phyloP scores from a whole-genome alignment of 2,329 filamentous ascomycete genomes.

The Allantophomopsis cytisporea region DNA sequence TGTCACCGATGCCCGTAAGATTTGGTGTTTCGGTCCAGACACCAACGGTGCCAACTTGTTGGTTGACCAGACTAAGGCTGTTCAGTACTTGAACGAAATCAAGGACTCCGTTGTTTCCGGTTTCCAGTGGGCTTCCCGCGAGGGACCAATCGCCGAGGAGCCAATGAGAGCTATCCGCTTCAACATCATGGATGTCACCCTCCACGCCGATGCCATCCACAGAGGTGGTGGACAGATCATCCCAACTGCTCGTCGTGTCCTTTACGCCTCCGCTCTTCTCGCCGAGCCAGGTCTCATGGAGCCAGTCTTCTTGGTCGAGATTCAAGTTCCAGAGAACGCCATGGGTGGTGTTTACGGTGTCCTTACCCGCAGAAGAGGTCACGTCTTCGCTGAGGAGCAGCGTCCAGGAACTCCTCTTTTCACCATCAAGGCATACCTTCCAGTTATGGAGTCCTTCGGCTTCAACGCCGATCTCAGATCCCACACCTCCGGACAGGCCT shows the following conservation, averaged over 20 bases:
- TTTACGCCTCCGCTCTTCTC: slow-evolving; percentile 86
- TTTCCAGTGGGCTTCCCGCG: slow-evolving; percentile 99
- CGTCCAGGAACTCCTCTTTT: slow-evolving; percentile 97
- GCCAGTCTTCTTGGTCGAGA: slow-evolving; percentile 98
- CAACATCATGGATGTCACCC: slow-evolving; percentile 99
- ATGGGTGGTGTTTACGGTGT: slow-evolving; percentile 99
- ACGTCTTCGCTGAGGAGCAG: slow-evolving; percentile 98
- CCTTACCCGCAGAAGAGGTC: slow-evolving; percentile 92
- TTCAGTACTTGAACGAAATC: slow-evolving; percentile 99
- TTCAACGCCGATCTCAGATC: slow-evolving; percentile 96
- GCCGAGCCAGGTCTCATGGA: slow-evolving; percentile 86
- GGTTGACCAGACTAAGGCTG: slow-evolving; percentile 99
- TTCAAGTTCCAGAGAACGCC: slow-evolving; percentile 94
- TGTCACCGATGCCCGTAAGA: slow-evolving; percentile 99
- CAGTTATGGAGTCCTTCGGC: slow-evolving; percentile 95
- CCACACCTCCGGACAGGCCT: slow-evolving; percentile 91
- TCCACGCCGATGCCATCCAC: slow-evolving; percentile 98
- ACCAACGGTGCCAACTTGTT: slow-evolving; percentile 96
- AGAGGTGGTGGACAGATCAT: slow-evolving; percentile 99
- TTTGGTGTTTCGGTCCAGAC: slow-evolving; percentile 99
- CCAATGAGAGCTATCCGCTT: slow-evolving; percentile 94
- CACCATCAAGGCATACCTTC: slow-evolving; percentile 96
- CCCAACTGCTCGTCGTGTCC: slow-evolving; percentile 91
- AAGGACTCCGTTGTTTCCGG: slow-evolving; percentile 99
- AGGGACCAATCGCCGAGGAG: slow-evolving; percentile 96